phyloP scores from a whole-genome alignment of 2,329 filamentous ascomycete species.

The Stachybotrys echinatus region DNA sequence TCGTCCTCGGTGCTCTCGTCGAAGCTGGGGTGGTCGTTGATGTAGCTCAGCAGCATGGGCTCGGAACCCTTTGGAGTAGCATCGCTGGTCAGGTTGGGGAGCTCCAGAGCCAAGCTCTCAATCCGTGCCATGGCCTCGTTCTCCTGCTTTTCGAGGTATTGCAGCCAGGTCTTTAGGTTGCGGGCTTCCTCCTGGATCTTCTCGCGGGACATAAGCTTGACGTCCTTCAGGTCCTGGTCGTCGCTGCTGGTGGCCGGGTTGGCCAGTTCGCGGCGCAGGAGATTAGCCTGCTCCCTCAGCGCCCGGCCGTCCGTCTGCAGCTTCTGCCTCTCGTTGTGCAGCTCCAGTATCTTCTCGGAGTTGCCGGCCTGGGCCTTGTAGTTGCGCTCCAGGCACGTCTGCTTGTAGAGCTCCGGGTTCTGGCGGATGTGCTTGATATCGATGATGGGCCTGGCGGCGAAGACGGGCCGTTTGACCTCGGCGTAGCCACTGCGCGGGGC shows the following conservation, averaged over 20 bases:
- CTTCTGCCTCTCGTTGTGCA: slow-evolving; percentile 54
- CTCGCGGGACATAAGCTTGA: slow-evolving; percentile 36
- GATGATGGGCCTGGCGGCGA: slow-evolving; percentile 72
- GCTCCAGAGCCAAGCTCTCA: slow-evolving; percentile 64
- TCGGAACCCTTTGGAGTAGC: slow-evolving; percentile 68
- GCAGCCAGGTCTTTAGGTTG: slow-evolving; percentile 57
- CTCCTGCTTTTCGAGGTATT: slow-evolving; percentile 56
- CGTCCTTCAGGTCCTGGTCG: slow-evolving; percentile 32
- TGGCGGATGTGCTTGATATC: slow-evolving; percentile 89
- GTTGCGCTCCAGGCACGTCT: slow-evolving; percentile 82
- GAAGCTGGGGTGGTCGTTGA: slow-evolving; percentile 63
- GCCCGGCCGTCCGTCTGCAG: slow-evolving; percentile 55
- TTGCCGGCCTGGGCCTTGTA: slow-evolving; percentile 56
- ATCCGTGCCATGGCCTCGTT: slow-evolving; percentile 59
- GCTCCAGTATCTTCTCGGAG: slow-evolving; percentile 48
- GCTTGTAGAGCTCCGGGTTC: slow-evolving; percentile 72
- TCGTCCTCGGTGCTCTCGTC: slow-evolving; percentile 16
- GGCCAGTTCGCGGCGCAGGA: slow-evolving; percentile 49
- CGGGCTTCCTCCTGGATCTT: slow-evolving; percentile 59
- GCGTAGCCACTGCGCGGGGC: slow-evolving; percentile 14
- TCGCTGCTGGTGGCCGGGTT: slow-evolving; percentile 43
- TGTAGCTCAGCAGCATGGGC: slow-evolving; percentile 64
- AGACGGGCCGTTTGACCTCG: slow-evolving; percentile 50
- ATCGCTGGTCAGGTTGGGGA: slow-evolving; percentile 81
- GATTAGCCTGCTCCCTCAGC: slow-evolving; percentile 62